These are phyloP conservation scores for Pythium plurisporium DNA, from an alignment of 352 stramenopile species.

Conservation along the genomic window DNA sequence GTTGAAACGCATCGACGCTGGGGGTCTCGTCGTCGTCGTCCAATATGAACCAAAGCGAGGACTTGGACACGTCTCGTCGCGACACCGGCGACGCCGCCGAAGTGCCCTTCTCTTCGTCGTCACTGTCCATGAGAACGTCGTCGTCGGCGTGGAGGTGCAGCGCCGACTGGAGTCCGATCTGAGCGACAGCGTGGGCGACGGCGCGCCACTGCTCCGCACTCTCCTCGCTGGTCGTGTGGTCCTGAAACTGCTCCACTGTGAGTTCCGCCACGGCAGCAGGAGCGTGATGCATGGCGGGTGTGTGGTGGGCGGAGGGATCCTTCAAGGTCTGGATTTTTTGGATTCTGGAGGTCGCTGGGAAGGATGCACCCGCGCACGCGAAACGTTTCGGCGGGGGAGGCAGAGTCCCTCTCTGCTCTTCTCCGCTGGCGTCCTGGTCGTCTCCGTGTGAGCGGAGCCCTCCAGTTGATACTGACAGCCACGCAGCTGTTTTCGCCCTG, in stretches of 20 bases:
- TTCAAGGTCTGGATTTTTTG: slow-evolving; percentile 15
- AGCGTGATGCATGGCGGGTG: slow-evolving; percentile 4
- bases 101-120: slow-evolving; percentile 4
- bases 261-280: slow-evolving; percentile 1
- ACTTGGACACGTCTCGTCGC: slow-evolving; percentile 31
- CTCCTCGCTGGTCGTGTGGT: slow-evolving; percentile 9
- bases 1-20: not conserved
- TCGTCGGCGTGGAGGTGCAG: not conserved
- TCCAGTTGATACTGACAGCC: slow-evolving; percentile 9
- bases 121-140: not conserved
- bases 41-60: slow-evolving; percentile 72
- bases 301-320: not conserved
- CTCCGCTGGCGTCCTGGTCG: not conserved
- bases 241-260: not conserved
- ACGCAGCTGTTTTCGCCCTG: slow-evolving; percentile 21
- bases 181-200: slow-evolving; percentile 19
- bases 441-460: not conserved
- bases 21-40: slow-evolving; percentile 38
- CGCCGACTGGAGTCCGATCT: slow-evolving; percentile 15
- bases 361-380: not conserved
- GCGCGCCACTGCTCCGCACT: slow-evolving; percentile 10
- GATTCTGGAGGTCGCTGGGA: not conserved
- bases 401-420: not conserved
- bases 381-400: slow-evolving; percentile 4
- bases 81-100: slow-evolving; percentile 4